A percentile compares a stretch with the other conserved stretches of the same genome.
Conservation (phyloP, 1,284 basidiomycete genomes). For the Neolentinus lepideus region DNA sequence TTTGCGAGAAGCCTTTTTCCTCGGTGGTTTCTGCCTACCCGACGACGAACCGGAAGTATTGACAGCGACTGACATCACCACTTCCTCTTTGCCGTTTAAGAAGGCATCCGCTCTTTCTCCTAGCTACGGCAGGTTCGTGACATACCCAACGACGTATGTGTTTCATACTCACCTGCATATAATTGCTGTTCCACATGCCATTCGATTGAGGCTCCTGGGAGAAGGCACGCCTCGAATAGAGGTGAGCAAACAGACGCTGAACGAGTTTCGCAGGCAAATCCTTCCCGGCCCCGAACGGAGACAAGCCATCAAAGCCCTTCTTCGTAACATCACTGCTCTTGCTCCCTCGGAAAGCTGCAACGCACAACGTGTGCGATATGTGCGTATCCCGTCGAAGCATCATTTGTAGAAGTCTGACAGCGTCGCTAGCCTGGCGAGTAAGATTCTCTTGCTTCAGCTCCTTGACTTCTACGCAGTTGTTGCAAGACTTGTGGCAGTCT, state of each 20-base stretch:
- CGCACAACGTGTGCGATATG: constrained; percentile 41
- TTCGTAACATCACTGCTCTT: constrained; percentile 40
- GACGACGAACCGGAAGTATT: neutral
- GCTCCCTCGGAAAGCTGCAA: constrained; percentile 59
- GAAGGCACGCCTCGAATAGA: constrained; percentile 38
- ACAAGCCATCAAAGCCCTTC: constrained; percentile 39
- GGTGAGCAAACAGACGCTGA: constrained; percentile 58
- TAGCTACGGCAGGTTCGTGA: constrained; percentile 24
- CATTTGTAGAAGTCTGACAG: constrained; percentile 45
- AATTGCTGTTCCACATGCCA: constrained; percentile 24
- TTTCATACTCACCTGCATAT: constrained; percentile 25
- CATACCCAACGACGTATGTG: constrained; percentile 21
- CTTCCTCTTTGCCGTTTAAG: constrained; percentile 13
- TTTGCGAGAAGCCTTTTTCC: neutral
- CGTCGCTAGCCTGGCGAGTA: constrained; percentile 40
- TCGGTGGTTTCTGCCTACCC: constrained; percentile 13
- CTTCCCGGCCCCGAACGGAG: constrained; percentile 49
- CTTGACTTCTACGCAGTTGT: constrained; percentile 62
- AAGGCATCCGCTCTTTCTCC: constrained; percentile 21
- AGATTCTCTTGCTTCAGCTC: constrained; percentile 40
- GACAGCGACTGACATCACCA: neutral
- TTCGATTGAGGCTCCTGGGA: constrained; percentile 23
- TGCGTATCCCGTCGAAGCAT: constrained; percentile 21
- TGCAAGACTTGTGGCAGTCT: constrained; percentile 61
- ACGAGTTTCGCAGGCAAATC: constrained; percentile 39